A percentile compares a stretch with the other conserved stretches of the same genome.
phyloP scores from a whole-genome alignment of 1,139 yeast genomes.

The Magnusiomyces paraingens region DNA sequence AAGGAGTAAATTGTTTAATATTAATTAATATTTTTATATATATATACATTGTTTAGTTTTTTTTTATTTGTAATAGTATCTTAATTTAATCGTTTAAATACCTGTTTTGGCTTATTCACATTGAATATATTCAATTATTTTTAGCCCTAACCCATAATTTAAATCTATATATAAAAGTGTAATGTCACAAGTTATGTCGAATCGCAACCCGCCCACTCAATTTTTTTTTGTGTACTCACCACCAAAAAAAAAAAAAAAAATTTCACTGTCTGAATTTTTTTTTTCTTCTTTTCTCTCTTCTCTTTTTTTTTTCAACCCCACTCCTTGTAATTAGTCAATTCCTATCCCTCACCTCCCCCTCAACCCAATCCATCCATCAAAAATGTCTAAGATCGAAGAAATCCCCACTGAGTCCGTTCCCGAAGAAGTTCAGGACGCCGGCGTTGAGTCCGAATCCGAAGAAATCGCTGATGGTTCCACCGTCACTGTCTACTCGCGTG shows the following conservation, averaged over 20 bases:
- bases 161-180: not conserved
- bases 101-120: too few species aligned
- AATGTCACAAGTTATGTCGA: not conserved
- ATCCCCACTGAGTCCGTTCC: slow-evolving; percentile 10
- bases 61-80: not conserved
- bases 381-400: slow-evolving; percentile 10
- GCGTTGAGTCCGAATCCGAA: slow-evolving; percentile 26
- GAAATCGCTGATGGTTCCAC: slow-evolving; percentile 81
- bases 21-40: not conserved
- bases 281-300: not conserved
- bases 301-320: slow-evolving; percentile 1
- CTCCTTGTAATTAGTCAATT: not conserved
- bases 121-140: too few species aligned
- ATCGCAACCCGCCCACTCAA: not conserved
- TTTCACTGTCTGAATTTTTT: slow-evolving; percentile 4
- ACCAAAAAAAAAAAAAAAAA: not conserved
- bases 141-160: not conserved
- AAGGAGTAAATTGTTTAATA: not conserved
- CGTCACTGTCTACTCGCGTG: slow-evolving; percentile 77
- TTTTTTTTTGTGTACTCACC: not conserved
- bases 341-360: slow-evolving; percentile 1
- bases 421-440: slow-evolving; percentile 2
- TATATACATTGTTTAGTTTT: not conserved
- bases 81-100: too few species aligned
- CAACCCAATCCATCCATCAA: not conserved